Evolutionary conservation across 805 yeast genomes (phyloP).

Genomic region (Wickerhamiella nectarea): DNA sequence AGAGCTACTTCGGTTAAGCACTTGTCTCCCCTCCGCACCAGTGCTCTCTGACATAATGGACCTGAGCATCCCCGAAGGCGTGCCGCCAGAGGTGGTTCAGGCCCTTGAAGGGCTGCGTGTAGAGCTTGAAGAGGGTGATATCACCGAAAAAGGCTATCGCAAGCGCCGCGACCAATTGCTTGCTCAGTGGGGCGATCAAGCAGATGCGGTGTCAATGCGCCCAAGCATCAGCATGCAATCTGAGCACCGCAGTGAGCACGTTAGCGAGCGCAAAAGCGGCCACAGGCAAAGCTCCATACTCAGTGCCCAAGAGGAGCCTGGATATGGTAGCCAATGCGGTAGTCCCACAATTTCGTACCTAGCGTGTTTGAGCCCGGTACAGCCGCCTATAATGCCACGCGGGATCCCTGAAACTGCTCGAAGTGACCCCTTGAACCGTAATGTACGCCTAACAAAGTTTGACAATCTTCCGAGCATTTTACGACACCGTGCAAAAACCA

Average conservation of each 20-base stretch:
- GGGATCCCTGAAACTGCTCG: slow-evolving; percentile 22
- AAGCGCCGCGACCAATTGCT: slow-evolving; percentile 40
- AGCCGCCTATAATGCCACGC: slow-evolving; percentile 20
- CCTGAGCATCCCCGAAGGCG: slow-evolving; percentile 21
- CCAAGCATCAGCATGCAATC: slow-evolving; percentile 1
- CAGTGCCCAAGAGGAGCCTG: slow-evolving; percentile 3
- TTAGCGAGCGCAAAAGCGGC: background rate
- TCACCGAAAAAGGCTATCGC: slow-evolving; percentile 60
- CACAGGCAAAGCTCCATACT: slow-evolving; percentile 5
- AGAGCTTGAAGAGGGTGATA: slow-evolving; percentile 42
- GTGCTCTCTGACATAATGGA: slow-evolving; percentile 10
- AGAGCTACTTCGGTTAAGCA: too few relatives aligned
- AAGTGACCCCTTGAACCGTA: slow-evolving; percentile 28
- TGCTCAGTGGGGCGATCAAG: slow-evolving; percentile 10
- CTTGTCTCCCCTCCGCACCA: too few relatives aligned
- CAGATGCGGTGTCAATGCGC: background rate
- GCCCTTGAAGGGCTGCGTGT: slow-evolving; percentile 17
- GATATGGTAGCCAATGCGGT: background rate
- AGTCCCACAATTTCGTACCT: slow-evolving; percentile 3
- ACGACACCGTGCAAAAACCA: slow-evolving; percentile 54
- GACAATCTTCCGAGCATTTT: slow-evolving; percentile 60
- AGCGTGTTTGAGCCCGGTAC: slow-evolving; percentile 11
- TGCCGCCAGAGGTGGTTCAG: slow-evolving; percentile 19
- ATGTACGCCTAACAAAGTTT: slow-evolving; percentile 26
- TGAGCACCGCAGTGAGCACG: background rate